Evolutionary conservation across 305 asterid genomes (phyloP), one percentile per base, ranked within the genome.

Genomic region (Nicotiana rustica): DNA sequence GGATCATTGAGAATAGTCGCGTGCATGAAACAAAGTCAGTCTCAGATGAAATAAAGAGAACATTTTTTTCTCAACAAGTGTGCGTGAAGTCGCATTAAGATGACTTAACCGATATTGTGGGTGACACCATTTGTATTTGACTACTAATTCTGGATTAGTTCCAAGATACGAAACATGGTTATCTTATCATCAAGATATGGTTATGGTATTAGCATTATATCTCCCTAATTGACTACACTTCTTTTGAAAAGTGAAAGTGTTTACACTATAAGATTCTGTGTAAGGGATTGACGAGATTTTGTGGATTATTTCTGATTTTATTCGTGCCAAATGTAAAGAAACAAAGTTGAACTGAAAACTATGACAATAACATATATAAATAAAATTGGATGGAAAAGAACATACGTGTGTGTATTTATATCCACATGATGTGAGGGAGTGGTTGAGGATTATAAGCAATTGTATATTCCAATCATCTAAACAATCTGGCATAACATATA

Each of bases 351-450:
- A 70, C 36, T 12, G 1, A 65, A 31, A 64, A 61, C 0, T 12
- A 29, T 25, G 4, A 31, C 52, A 67, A 71, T 6, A 21, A 71
- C 29, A 25, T 25, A 25, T 25, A 25, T 25, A 25, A 25, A 25
- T 25, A 25, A 25, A 25, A 44, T 44, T 70, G 19, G 61, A 19
- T 47, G 33, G 4, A 71, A 14, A 71, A 71, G 61, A 44, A 44
- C 61, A 71, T 73, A 73, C 62, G 62, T 73, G 62, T 25, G 35
- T 73, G 7, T 71, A 47, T 13, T 6, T 47, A 13, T 73, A 14
- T 73, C 62, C 79, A 47, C 79, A 71, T n/a, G 21, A 14, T 69
- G 56, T 1, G 33, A 18, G 77, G 21, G 79, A 47, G 41, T 71
- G 60, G 21, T 33, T 21, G 61, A 36, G 38, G 38, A 21, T 71